A percentile compares a stretch with the other conserved stretches of the same genome.
These are phyloP conservation scores for Naganishia friedmannii DNA, from an alignment of 768 basidiomycete species.

Conservation along the genomic window DNA sequence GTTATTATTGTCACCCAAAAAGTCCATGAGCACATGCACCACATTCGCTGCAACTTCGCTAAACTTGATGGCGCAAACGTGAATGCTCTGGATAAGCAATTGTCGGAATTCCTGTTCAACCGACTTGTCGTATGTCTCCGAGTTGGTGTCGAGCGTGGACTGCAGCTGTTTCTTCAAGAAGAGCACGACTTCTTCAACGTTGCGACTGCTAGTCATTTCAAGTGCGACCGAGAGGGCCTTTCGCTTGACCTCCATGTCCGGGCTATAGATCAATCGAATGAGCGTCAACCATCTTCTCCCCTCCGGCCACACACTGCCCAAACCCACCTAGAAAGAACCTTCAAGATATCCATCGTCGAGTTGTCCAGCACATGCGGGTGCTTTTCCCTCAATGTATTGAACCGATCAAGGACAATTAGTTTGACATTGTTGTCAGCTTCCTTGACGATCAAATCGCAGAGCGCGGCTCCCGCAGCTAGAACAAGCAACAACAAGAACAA, in stretches of 20 bases:
- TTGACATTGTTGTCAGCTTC: constrained; percentile 99
- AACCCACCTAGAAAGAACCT: constrained; percentile 73
- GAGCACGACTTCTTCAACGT: constrained; percentile 91
- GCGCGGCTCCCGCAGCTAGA: constrained; percentile 83
- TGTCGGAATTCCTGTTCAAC: constrained; percentile 78
- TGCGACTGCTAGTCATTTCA: constrained; percentile 87
- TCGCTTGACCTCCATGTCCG: constrained; percentile 92
- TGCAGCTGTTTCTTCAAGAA: constrained; percentile 98
- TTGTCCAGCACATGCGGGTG: constrained; percentile 82
- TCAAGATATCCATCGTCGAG: constrained; percentile 92
- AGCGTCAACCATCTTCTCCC: background rate
- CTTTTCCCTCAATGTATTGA: constrained; percentile 74
- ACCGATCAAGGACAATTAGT: constrained; percentile 88
- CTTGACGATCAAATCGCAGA: constrained; percentile 84
- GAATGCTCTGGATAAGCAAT: constrained; percentile 93
- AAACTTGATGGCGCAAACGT: constrained; percentile 92
- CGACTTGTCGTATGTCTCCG: constrained; percentile 73
- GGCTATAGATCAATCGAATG: constrained; percentile 55
- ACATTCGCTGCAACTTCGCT: constrained; percentile 94
- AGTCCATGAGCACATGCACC: constrained; percentile 64
- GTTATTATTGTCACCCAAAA: constrained; percentile 85
- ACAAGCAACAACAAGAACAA: constrained; percentile 14
- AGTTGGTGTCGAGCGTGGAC: constrained; percentile 80
- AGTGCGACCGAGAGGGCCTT: constrained; percentile 87
- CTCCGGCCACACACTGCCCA: background rate